Evolutionary conservation across 2,329 filamentous ascomycete genomes (phyloP).

Genomic region (Xylariaceae sp.): DNA sequence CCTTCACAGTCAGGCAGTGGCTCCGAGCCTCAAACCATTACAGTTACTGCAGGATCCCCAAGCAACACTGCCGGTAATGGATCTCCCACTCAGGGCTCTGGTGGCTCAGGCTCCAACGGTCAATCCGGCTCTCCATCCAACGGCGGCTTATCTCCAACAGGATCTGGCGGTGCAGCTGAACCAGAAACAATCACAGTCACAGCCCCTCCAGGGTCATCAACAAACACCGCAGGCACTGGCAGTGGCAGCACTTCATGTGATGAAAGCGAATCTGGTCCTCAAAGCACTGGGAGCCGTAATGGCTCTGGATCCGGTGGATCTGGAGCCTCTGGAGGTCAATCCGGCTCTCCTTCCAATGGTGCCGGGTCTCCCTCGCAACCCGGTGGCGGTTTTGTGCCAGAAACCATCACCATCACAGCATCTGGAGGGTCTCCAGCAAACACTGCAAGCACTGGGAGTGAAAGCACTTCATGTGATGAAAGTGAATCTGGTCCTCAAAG

Average conservation of each 20-base stretch:
- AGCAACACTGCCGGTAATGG: not conserved
- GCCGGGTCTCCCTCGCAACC: slow-evolving; percentile 10
- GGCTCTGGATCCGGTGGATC: slow-evolving; percentile 2
- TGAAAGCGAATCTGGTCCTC: slow-evolving; percentile 7
- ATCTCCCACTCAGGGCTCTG: not conserved
- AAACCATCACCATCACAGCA: too few relatives aligned
- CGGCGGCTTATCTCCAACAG: slow-evolving; percentile 9
- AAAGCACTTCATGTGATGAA: slow-evolving; percentile 13
- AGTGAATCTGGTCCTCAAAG: slow-evolving; percentile 8
- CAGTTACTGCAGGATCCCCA: too few relatives aligned
- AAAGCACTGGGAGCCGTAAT: slow-evolving; percentile 9
- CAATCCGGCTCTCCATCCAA: slow-evolving; percentile 6
- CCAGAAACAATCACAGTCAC: too few relatives aligned
- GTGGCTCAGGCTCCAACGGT: slow-evolving; percentile 8
- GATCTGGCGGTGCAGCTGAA: slow-evolving; percentile 4
- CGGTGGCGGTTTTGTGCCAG: slow-evolving; percentile 4
- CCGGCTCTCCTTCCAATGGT: slow-evolving; percentile 5
- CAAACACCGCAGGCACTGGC: slow-evolving; percentile 1
- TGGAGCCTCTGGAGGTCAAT: slow-evolving; percentile 2
- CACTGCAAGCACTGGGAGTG: slow-evolving; percentile 2
- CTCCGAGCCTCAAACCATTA: not conserved
- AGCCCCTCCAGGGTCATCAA: too few relatives aligned
- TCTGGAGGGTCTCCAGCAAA: too few relatives aligned
- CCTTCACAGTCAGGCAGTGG: slow-evolving; percentile 4
- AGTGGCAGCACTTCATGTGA: slow-evolving; percentile 12